phyloP scores from a whole-genome alignment of 1,284 basidiomycete species.

The Naganishia sp. region DNA sequence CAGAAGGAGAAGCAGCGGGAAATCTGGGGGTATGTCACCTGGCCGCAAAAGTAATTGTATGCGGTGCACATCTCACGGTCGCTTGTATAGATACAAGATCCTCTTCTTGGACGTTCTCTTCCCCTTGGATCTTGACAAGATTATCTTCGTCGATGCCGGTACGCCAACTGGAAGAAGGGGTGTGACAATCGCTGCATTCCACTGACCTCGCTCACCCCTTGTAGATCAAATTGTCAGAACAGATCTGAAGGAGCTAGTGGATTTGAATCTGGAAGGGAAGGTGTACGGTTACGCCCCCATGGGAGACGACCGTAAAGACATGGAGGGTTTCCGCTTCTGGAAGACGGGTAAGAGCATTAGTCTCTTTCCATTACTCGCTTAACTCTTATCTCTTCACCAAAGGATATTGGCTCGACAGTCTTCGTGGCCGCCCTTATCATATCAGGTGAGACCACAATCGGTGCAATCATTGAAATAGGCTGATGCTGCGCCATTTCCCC shows the following conservation, averaged over 20 bases:
- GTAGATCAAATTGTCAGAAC: conserved; percentile 88
- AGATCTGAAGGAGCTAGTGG: conserved; percentile 90
- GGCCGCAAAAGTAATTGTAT: not conserved
- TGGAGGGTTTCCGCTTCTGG: conserved; percentile 99
- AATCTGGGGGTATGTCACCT: conserved; percentile 76
- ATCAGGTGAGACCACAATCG: conserved; percentile 66
- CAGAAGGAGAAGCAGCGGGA: conserved; percentile 97
- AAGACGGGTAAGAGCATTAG: conserved; percentile 64
- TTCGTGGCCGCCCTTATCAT: conserved; percentile 80
- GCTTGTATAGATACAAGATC: conserved; percentile 73
- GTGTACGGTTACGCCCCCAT: conserved; percentile 96
- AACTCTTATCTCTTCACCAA: not conserved
- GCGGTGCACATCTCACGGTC: not conserved
- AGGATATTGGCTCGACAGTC: conserved; percentile 83
- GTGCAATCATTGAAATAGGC: too few species aligned
- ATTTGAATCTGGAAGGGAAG: conserved; percentile 84
- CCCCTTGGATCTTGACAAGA: conserved; percentile 96
- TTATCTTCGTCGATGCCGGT: conserved; percentile 93
- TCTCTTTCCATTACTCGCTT: conserved; percentile 7
- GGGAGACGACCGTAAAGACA: conserved; percentile 90
- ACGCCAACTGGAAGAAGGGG: conserved; percentile 14
- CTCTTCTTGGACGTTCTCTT: conserved; percentile 97
- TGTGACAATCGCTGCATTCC: not conserved
- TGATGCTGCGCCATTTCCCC: too few species aligned
- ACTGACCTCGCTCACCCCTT: not conserved